Evolutionary conservation across 2,329 filamentous ascomycete species (phyloP), one percentile per base, ranked within the genome.

Genomic region (Gnomoniopsis sp.): DNA sequence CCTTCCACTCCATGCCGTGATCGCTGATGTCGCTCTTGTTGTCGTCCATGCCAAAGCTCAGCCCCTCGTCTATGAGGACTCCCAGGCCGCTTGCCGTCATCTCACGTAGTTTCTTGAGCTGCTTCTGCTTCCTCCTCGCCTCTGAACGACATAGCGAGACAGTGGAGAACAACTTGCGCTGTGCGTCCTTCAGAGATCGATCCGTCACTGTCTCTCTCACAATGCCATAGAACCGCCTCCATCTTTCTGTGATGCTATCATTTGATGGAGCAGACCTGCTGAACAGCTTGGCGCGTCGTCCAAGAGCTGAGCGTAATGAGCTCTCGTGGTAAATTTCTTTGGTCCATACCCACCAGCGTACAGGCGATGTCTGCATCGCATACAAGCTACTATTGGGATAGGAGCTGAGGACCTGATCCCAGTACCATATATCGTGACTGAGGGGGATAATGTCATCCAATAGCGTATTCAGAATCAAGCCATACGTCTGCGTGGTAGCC

Each of bases 351-450:
- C 87, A 93, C 36, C 96, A 72, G 19, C 90, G 82, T 44, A 88
- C 67, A 0, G 95, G 95, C 0, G 88, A 91, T 0, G 88, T 96
- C 72, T 99, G 95, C 10, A 96, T 75, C 15, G 90, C 88, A 73
- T 97, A 97, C 3, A 97, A 71, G 34, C 86, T 88, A 64, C 90
- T 93, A 68, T 88, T 90, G 51, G 85, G 81, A 65, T 91, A 88
- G 0, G 91, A 96, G 11, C 85, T 84, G 33, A 96, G 76, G 2
- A 97, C 83, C 65, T 95, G 89, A 68, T 96, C 91, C 95, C 95
- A 99, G 72, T 98, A 98, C 86, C 89, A 93, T 23, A 96, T 88
- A 65, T 96, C 92, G 64, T 96, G 88, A 66, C 87, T 90, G 19
- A 99, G 74, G 0, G 88, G 88, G 12, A 93, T 86, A 12, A 92